Conservation (phyloP, 352 stramenopile species). For the Globisporangium lucens region DNA sequence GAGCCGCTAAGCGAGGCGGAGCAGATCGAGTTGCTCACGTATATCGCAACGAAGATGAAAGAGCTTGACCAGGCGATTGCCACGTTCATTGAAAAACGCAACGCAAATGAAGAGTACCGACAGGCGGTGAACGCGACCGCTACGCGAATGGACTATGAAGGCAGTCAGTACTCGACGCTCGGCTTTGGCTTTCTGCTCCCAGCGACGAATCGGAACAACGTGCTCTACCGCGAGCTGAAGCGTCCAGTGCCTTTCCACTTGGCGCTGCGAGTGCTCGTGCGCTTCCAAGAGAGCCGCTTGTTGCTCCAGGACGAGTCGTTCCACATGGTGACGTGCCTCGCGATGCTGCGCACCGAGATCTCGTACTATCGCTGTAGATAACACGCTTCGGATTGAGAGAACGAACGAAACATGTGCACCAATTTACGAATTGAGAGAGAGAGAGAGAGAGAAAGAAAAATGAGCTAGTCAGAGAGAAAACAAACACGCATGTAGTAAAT, state of each 20-base stretch:
- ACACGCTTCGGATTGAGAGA: conserved; percentile 1
- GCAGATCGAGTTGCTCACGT: conserved; percentile 28
- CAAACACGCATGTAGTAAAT: background rate
- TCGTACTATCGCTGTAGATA: conserved; percentile 49
- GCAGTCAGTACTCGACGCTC: conserved; percentile 49
- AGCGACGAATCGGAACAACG: conserved; percentile 52
- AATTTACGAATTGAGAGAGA: background rate
- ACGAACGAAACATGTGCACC: background rate
- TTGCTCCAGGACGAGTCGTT: conserved; percentile 46
- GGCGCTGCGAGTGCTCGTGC: conserved; percentile 41
- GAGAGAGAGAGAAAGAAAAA: background rate
- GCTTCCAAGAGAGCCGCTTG: conserved; percentile 58
- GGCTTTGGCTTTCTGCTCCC: conserved; percentile 56
- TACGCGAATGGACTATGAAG: conserved; percentile 39
- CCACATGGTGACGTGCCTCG: conserved; percentile 47
- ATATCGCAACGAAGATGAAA: conserved; percentile 22
- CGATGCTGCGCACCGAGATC: conserved; percentile 42
- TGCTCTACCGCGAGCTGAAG: conserved; percentile 53
- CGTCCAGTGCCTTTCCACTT: conserved; percentile 55
- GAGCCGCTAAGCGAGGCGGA: conserved; percentile 35
- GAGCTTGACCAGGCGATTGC: conserved; percentile 27
- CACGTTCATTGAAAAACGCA: conserved; percentile 30
- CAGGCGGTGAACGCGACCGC: conserved; percentile 34
- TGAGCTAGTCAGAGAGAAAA: background rate
- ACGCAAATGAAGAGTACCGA: conserved; percentile 29